These are phyloP conservation scores for Setaria viridis DNA, from an alignment of 202 grass and related monocot species.

Conservation along the genomic window DNA sequence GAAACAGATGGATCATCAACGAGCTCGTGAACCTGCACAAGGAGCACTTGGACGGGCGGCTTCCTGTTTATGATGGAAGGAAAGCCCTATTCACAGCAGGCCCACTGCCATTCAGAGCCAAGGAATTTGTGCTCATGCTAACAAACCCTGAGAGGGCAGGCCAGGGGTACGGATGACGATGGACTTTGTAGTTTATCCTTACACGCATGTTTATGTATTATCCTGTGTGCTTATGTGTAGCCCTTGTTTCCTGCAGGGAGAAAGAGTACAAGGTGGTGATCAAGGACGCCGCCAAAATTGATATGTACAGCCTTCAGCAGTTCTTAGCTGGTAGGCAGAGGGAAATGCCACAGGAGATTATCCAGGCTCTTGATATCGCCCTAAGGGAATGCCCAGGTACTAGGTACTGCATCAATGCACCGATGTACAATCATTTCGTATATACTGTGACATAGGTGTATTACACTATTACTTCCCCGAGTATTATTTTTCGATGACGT, in stretches of 20 bases:
- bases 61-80: slow-evolving; percentile 66
- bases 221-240: neutral
- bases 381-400: slow-evolving; percentile 57
- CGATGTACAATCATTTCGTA: neutral
- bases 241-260: slow-evolving; percentile 11
- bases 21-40: slow-evolving; percentile 53
- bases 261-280: slow-evolving; percentile 61
- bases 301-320: slow-evolving; percentile 55
- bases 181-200: neutral
- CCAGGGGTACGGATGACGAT: slow-evolving; percentile 10
- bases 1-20: slow-evolving; percentile 58
- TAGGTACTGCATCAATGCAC: slow-evolving; percentile 32
- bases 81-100: slow-evolving; percentile 67
- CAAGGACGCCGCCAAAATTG: slow-evolving; percentile 46
- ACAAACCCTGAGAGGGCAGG: slow-evolving; percentile 44
- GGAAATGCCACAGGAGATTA: slow-evolving; percentile 58
- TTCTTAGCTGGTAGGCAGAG: slow-evolving; percentile 51
- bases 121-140: slow-evolving; percentile 54
- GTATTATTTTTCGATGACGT: neutral
- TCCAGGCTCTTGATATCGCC: slow-evolving; percentile 79
- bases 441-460: neutral
- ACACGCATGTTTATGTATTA: neutral
- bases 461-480: too few species aligned
- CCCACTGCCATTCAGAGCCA: slow-evolving; percentile 52
- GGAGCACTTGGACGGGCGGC: slow-evolving; percentile 44